These are phyloP conservation scores for Glomus cerebriforme DNA, from an alignment of 192 early-diverging fungal species.

Conservation along the genomic window DNA sequence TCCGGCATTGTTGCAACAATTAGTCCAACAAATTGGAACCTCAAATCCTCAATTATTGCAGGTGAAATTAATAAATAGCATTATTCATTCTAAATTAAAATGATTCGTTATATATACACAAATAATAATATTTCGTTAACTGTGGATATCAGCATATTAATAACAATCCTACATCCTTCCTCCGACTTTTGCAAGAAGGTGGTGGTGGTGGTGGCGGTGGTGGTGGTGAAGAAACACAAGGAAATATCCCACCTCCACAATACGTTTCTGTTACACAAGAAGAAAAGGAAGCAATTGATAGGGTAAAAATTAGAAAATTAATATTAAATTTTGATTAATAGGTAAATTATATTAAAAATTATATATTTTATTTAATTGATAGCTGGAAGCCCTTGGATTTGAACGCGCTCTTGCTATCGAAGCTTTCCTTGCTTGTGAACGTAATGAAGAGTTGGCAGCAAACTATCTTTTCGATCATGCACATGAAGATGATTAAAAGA, in stretches of 20 bases:
- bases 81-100: neutral
- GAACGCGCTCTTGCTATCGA: constrained; percentile 79
- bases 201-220: constrained; percentile 59
- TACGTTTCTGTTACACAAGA: constrained; percentile 84
- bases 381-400: constrained; percentile 87
- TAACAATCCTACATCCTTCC: constrained; percentile 76
- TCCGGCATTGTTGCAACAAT: constrained; percentile 82
- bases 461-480: constrained; percentile 92
- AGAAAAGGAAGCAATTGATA: constrained; percentile 87
- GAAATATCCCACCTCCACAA: constrained; percentile 49
- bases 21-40: constrained; percentile 81
- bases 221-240: constrained; percentile 52
- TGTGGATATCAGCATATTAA: constrained; percentile 55
- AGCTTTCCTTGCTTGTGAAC: constrained; percentile 96
- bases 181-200: constrained; percentile 71
- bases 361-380: constrained; percentile 4
- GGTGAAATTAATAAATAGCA: constrained; percentile 23
- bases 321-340: neutral
- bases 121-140: neutral
- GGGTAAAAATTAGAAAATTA: constrained; percentile 51
- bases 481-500: constrained; percentile 54
- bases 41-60: constrained; percentile 83
- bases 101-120: constrained; percentile 22
- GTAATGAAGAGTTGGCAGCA: constrained; percentile 96
- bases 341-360: neutral